Percentiles rank a stretch among this genome's conserved stretches.
phyloP scores from a whole-genome alignment of 805 yeast species.

The Saccharomycopsis selenospora region DNA sequence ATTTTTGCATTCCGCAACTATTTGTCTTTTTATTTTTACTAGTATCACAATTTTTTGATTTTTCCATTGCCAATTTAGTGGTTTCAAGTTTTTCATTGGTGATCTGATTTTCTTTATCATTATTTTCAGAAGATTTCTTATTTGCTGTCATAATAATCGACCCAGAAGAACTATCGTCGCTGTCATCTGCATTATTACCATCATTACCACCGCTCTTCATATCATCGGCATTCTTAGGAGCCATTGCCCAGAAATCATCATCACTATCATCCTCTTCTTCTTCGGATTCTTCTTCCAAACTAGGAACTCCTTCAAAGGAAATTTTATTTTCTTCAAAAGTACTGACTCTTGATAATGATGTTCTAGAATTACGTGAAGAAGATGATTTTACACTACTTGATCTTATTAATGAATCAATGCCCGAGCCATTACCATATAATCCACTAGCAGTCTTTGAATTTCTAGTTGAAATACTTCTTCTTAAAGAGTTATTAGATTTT shows the following conservation, averaged over 20 bases:
- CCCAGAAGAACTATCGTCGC: neutral
- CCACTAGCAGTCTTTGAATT: neutral
- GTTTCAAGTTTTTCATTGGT: neutral
- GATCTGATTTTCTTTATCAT: neutral
- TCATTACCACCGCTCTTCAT: constrained; percentile 15
- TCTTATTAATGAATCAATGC: neutral
- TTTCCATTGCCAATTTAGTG: neutral
- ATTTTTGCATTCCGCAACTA: neutral
- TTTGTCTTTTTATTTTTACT: constrained; percentile 1
- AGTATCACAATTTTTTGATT: neutral
- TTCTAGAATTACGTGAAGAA: neutral
- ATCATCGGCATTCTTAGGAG: constrained; percentile 28
- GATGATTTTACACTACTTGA: neutral
- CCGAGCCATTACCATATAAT: neutral
- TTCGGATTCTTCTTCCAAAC: constrained; percentile 30
- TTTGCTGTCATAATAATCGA: too few species aligned
- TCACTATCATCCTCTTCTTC: constrained; percentile 38
- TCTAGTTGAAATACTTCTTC: neutral
- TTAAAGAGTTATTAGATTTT: neutral
- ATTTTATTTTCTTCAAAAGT: constrained; percentile 66
- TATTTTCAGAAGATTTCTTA: too few species aligned
- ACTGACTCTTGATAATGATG: constrained; percentile 32
- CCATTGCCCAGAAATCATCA: constrained; percentile 56
- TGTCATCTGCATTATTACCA: constrained; percentile 1
- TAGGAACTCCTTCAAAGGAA: constrained; percentile 70